These are phyloP conservation scores for Claviceps quebecensis DNA, from an alignment of 2,329 filamentous ascomycete species.

Conservation along the genomic window DNA sequence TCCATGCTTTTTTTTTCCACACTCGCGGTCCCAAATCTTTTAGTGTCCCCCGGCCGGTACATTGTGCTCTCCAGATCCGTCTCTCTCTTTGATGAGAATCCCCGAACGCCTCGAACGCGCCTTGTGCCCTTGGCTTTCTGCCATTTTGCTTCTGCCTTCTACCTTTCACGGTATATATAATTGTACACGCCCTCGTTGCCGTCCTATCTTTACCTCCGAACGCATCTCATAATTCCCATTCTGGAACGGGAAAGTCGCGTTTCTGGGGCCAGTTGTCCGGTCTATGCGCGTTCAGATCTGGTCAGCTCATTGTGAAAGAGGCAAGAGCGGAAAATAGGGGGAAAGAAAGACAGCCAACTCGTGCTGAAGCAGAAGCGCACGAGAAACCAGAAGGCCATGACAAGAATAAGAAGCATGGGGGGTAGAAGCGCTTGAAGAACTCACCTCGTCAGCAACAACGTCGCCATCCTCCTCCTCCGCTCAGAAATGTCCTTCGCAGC, in stretches of 20 bases:
- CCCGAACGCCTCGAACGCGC: background rate
- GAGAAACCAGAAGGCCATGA: no score
- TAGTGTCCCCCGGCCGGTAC: background rate
- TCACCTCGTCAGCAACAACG: constrained; percentile 28
- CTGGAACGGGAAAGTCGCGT: constrained; percentile 26
- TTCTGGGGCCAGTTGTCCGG: constrained; percentile 26
- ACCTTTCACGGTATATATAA: background rate
- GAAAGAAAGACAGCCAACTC: background rate
- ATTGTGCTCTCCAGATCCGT: background rate
- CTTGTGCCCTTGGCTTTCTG: background rate
- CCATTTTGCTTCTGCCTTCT: no score
- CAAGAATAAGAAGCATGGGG: background rate
- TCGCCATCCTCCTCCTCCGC: constrained; percentile 24
- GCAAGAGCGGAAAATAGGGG: background rate
- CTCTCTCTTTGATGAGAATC: background rate
- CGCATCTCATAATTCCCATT: constrained; percentile 23
- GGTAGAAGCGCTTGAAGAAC: constrained; percentile 6
- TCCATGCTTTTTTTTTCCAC: background rate
- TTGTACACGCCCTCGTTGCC: background rate
- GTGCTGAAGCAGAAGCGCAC: no score
- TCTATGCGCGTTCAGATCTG: constrained; percentile 10
- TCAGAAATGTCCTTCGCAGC: constrained; percentile 22
- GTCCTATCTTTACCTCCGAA: background rate
- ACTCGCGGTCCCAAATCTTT: background rate
- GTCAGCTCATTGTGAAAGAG: constrained; percentile 6